A percentile compares a stretch with the other conserved stretches of the same genome.
These are phyloP conservation scores for Hanseniaspora osmophila DNA, from an alignment of 805 yeast species.

Conservation along the genomic window DNA sequence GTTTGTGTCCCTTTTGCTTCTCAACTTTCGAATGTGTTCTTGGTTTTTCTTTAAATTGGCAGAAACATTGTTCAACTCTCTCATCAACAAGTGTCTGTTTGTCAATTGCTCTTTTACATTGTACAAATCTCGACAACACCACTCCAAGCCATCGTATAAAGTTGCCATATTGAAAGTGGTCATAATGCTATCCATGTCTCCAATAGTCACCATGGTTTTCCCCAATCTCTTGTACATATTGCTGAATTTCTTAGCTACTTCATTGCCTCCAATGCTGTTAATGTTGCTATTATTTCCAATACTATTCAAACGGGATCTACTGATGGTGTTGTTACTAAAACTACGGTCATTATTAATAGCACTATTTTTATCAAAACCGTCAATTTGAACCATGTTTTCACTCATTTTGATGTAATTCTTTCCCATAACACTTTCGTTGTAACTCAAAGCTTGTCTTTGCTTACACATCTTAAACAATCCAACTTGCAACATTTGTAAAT, in stretches of 20 bases:
- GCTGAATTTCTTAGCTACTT: conserved; percentile 4
- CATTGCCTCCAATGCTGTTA: too few relatives aligned
- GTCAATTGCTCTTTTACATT: conserved; percentile 86
- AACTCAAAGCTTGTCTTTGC: conserved; percentile 32
- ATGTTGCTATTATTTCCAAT: not conserved
- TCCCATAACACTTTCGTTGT: conserved; percentile 44
- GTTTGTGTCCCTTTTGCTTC: conserved; percentile 58
- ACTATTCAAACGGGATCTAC: not conserved
- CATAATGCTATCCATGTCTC: conserved; percentile 63
- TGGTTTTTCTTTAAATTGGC: conserved; percentile 56
- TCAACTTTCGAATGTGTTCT: conserved; percentile 54
- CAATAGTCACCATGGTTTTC: conserved; percentile 50
- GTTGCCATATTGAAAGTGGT: conserved; percentile 61
- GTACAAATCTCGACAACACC: conserved; percentile 61
- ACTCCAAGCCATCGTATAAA: conserved; percentile 58
- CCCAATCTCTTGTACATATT: conserved; percentile 67
- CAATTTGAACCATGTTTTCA: conserved; percentile 12
- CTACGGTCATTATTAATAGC: not conserved
- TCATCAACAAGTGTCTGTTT: conserved; percentile 81
- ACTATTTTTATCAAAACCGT: not conserved
- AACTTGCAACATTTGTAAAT: conserved; percentile 33
- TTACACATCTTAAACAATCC: conserved; percentile 44
- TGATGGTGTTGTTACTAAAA: too few relatives aligned
- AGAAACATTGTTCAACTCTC: conserved; percentile 74
- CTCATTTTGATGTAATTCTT: conserved; percentile 14